phyloP scores from a whole-genome alignment of 2,329 filamentous ascomycete genomes.

The Calonectria multiphialidica region DNA sequence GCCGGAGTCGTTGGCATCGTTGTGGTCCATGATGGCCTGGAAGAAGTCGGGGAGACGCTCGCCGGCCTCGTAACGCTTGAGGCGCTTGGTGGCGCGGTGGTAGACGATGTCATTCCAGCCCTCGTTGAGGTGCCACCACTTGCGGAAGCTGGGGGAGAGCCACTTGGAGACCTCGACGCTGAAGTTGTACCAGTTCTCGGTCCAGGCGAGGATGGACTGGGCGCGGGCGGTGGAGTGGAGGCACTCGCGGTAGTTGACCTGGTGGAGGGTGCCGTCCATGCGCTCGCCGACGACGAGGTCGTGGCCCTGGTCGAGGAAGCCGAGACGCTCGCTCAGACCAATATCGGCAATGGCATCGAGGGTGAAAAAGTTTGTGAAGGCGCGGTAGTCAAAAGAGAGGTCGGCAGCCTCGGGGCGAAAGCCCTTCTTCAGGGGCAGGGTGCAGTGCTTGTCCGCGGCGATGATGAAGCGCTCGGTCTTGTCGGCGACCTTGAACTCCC shows the following conservation, averaged over 20 bases:
- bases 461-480: constrained; percentile 59
- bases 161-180: constrained; percentile 61
- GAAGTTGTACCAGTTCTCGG: constrained; percentile 62
- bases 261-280: constrained; percentile 59
- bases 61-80: constrained; percentile 47
- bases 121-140: constrained; percentile 44
- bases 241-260: constrained; percentile 61
- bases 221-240: constrained; percentile 63
- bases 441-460: constrained; percentile 57
- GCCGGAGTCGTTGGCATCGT: constrained; percentile 48
- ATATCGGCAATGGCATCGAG: constrained; percentile 69
- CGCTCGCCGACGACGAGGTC: constrained; percentile 57
- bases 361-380: constrained; percentile 67
- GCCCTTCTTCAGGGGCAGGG: constrained; percentile 48
- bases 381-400: constrained; percentile 61
- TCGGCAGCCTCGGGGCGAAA: constrained; percentile 49
- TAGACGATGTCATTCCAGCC: constrained; percentile 55
- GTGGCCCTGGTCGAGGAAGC: constrained; percentile 62
- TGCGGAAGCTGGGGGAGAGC: constrained; percentile 54
- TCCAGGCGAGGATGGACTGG: constrained; percentile 63
- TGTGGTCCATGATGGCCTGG: constrained; percentile 64
- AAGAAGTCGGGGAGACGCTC: constrained; percentile 72
- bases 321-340: constrained; percentile 62
- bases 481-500: constrained; percentile 67
- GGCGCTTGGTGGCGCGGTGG: constrained; percentile 53